Percentiles rank a stretch among this genome's conserved stretches.
Evolutionary conservation across 345 rosid species (phyloP).

Genomic region (Kernera saxatilis): DNA sequence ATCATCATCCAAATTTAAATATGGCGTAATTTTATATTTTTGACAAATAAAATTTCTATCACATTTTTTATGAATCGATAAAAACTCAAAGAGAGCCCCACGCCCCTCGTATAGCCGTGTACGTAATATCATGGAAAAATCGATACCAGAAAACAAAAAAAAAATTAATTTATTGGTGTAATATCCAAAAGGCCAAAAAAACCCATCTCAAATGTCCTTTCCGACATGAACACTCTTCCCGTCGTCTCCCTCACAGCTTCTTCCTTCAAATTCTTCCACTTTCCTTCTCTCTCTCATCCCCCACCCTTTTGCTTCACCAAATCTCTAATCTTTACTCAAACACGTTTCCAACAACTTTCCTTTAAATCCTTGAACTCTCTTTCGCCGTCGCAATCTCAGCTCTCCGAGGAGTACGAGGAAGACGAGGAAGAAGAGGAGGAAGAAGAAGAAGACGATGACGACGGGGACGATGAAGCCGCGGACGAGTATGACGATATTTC

Average conservation of each 20-base stretch:
- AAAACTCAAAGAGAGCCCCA: too few relatives aligned
- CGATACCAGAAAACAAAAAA: not conserved
- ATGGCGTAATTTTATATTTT: too few relatives aligned
- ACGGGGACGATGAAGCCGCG: slow-evolving; percentile 61
- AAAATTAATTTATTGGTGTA: not conserved
- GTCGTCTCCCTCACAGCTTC: slow-evolving; percentile 37
- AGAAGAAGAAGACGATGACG: slow-evolving; percentile 41
- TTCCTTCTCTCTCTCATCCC: slow-evolving; percentile 27
- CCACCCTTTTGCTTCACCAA: slow-evolving; percentile 25
- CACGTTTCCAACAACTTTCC: slow-evolving; percentile 20
- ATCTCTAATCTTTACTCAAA: slow-evolving; percentile 23
- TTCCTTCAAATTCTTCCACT: slow-evolving; percentile 25
- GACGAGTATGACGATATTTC: slow-evolving; percentile 36
- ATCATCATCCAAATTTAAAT: too few relatives aligned
- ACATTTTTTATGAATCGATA: too few relatives aligned
- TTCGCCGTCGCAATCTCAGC: slow-evolving; percentile 45
- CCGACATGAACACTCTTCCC: slow-evolving; percentile 57
- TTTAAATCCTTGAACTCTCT: slow-evolving; percentile 42
- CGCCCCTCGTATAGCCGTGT: not conserved
- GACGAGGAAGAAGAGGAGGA: slow-evolving; percentile 43
- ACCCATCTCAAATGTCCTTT: slow-evolving; percentile 28
- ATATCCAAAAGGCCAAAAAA: slow-evolving; percentile 19
- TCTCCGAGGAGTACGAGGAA: slow-evolving; percentile 57
- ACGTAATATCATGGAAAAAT: not conserved
- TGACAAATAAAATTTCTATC: too few relatives aligned